A percentile compares a stretch with the other conserved stretches of the same genome.
phyloP scores from a whole-genome alignment of 2,329 filamentous ascomycete genomes.

The Pyricularia sp. region DNA sequence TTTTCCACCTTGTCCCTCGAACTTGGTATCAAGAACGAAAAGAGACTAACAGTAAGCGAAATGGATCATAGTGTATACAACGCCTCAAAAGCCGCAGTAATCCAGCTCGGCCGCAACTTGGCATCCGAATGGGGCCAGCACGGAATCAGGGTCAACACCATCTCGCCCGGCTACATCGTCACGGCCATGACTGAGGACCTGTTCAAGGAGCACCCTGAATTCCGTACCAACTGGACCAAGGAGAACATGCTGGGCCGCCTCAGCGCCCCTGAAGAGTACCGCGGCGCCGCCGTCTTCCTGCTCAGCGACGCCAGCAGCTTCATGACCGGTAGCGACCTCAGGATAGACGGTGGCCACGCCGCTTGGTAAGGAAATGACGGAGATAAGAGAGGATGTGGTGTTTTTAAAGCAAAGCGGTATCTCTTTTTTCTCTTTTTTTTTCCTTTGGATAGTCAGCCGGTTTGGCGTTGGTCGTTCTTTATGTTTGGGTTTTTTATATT shows the following conservation, averaged over 20 bases:
- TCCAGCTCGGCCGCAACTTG: constrained; percentile 62
- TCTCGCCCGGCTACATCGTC: constrained; percentile 72
- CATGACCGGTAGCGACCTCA: constrained; percentile 60
- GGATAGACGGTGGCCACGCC: constrained; percentile 63
- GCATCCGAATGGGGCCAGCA: constrained; percentile 64
- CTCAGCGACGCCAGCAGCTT: constrained; percentile 59
- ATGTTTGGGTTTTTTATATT: not conserved
- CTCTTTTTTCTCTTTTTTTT: not conserved
- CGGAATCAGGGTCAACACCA: constrained; percentile 71
- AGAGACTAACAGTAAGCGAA: not conserved
- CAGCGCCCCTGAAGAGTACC: constrained; percentile 59
- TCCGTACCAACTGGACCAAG: constrained; percentile 59
- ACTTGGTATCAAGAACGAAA: not conserved
- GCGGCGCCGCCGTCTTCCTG: constrained; percentile 60
- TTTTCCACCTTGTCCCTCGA: not conserved
- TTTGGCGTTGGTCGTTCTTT: not conserved
- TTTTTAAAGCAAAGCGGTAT: not conserved
- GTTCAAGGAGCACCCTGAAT: constrained; percentile 67
- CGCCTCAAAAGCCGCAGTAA: constrained; percentile 63
- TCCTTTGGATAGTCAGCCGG: not conserved
- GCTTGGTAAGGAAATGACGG: constrained; percentile 36
- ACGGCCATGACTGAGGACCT: constrained; percentile 77
- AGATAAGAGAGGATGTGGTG: not conserved
- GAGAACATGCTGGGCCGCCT: constrained; percentile 77
- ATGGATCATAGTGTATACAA: constrained; percentile 53